These are phyloP conservation scores for Mortierella hygrophila DNA, from an alignment of 192 early-diverging fungal genomes.

Conservation along the genomic window DNA sequence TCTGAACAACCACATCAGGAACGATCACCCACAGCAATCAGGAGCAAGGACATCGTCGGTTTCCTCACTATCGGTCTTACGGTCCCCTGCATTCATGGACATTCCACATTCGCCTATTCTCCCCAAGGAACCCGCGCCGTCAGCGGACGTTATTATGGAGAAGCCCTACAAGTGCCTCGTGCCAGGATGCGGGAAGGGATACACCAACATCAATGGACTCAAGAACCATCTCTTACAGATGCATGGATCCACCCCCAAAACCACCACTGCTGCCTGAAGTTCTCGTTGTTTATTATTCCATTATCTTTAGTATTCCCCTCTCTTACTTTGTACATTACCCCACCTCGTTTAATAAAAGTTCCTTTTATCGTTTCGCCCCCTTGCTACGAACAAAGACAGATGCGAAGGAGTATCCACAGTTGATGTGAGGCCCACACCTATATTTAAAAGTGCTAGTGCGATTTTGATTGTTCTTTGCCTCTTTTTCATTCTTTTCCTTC, in stretches of 20 bases:
- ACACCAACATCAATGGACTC: conserved; percentile 87
- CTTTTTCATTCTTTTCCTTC: not conserved
- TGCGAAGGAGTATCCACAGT: not conserved
- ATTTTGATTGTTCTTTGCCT: not conserved
- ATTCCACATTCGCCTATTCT: not conserved
- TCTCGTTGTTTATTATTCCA: not conserved
- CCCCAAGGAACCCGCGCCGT: not conserved
- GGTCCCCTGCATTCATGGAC: conserved; percentile 10
- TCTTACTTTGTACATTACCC: too few relatives aligned
- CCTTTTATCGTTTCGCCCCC: not conserved
- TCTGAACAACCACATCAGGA: conserved; percentile 34
- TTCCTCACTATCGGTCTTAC: not conserved
- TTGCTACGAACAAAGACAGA: not conserved
- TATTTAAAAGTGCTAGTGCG: not conserved
- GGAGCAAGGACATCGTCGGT: not conserved
- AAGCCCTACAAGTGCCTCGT: conserved; percentile 81
- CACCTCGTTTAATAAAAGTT: too few relatives aligned
- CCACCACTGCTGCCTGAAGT: conserved; percentile 8
- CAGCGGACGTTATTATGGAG: conserved; percentile 39
- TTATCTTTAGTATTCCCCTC: not conserved
- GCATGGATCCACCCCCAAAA: conserved; percentile 65
- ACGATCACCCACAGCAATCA: conserved; percentile 32
- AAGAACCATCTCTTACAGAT: conserved; percentile 82
- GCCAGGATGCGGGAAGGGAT: conserved; percentile 73
- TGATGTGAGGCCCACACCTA: not conserved